Conservation (phyloP, 306 rosid species). For the Rubus idaeus region DNA sequence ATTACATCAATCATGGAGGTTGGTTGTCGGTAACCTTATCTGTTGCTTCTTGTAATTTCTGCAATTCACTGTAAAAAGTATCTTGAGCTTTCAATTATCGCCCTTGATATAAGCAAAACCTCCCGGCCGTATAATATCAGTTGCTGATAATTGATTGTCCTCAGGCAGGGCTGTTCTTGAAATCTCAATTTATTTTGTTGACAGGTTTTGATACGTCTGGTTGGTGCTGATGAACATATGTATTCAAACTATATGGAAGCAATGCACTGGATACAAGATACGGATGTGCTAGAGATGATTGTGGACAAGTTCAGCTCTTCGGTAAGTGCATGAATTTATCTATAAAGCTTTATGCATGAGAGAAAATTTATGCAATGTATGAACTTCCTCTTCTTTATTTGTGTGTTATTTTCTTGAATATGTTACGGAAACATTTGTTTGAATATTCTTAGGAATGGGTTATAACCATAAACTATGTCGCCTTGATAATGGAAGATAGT, state of each 20-base stretch:
- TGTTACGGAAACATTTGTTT: neutral
- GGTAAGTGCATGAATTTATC: constrained; percentile 50
- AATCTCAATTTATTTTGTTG: constrained; percentile 17
- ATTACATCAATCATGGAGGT: constrained; percentile 99
- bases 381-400: neutral
- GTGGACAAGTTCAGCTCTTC: constrained; percentile 93
- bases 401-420: neutral
- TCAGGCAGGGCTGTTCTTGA: constrained; percentile 8
- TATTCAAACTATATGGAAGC: constrained; percentile 73
- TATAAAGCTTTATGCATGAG: neutral
- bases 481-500: neutral
- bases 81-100: neutral
- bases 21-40: constrained; percentile 36
- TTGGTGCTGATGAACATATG: constrained; percentile 98
- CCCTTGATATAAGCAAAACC: neutral
- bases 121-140: neutral
- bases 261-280: constrained; percentile 92
- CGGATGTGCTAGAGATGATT: constrained; percentile 93
- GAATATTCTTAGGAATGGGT: neutral
- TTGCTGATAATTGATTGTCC: constrained; percentile 5
- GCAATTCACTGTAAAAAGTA: neutral
- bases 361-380: neutral
- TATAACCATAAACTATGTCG: neutral
- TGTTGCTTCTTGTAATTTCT: constrained; percentile 19
- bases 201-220: constrained; percentile 90